Percentiles rank a stretch among this genome's conserved stretches.
phyloP scores from a whole-genome alignment of 441 rosid species.

The Francoa sonchifolia region DNA sequence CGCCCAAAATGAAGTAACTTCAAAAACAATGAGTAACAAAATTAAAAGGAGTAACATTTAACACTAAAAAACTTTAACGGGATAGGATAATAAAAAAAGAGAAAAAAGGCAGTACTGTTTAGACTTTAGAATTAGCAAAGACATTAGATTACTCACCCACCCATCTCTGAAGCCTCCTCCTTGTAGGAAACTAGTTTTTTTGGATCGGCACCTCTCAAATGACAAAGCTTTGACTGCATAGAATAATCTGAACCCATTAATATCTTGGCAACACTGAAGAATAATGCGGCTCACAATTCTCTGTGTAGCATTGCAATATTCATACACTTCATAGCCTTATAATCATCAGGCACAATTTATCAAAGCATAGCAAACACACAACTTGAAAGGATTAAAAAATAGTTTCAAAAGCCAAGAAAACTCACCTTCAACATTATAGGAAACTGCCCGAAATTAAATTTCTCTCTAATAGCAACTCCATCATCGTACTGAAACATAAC shows the following conservation, averaged over 20 bases:
- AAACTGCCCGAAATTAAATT: constrained; percentile 52
- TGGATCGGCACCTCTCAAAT: constrained; percentile 56
- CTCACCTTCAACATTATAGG: constrained; percentile 87
- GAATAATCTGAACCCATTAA: constrained; percentile 11
- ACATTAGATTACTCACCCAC: constrained; percentile 56
- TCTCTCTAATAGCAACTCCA: constrained; percentile 39
- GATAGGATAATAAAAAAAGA: neutral
- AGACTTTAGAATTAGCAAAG: neutral
- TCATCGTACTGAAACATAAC: constrained; percentile 44
- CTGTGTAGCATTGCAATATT: neutral
- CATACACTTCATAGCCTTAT: neutral
- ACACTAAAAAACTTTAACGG: neutral
- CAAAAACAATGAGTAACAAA: constrained; percentile 12
- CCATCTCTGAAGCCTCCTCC: constrained; percentile 86
- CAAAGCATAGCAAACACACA: too few species aligned
- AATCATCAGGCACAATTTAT: neutral
- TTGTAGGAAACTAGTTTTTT: constrained; percentile 37
- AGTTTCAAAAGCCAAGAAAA: constrained; percentile 8
- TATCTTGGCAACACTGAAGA: constrained; percentile 2
- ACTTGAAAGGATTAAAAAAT: too few species aligned
- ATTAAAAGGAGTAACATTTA: constrained; percentile 2
- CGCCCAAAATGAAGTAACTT: constrained; percentile 82
- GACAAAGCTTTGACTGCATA: constrained; percentile 74
- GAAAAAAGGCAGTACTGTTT: neutral
- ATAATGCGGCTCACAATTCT: neutral